These are phyloP conservation scores for Remersonia thermophila DNA, from an alignment of 2,329 filamentous ascomycete species.

Conservation along the genomic window DNA sequence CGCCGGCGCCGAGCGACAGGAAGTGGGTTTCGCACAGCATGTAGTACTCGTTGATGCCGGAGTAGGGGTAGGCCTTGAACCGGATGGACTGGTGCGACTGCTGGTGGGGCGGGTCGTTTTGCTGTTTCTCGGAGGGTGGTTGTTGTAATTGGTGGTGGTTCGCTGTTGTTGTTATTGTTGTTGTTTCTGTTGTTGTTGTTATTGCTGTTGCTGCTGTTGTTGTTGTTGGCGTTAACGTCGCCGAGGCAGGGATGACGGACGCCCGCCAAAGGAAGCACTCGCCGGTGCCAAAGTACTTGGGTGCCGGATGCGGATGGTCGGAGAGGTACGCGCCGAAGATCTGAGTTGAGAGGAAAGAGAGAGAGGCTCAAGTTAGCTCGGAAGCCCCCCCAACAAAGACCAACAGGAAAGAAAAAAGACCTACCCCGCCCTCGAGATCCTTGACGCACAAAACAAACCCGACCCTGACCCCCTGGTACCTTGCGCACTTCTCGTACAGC, in stretches of 20 bases:
- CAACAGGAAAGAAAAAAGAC: conserved; percentile 22
- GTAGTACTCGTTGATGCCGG: conserved; percentile 90
- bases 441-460: conserved; percentile 83
- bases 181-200: conserved; percentile 1
- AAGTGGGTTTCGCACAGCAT: conserved; percentile 83
- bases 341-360: conserved; percentile 22
- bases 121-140: conserved; percentile 2
- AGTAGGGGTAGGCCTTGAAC: conserved; percentile 96
- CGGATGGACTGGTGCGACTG: conserved; percentile 58
- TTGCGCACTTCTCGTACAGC: conserved; percentile 67
- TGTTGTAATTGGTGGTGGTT: conserved; percentile 2
- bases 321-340: conserved; percentile 91
- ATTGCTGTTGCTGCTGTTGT: no score
- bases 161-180: no score
- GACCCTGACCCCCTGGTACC: conserved; percentile 55
- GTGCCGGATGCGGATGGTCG: conserved; percentile 66
- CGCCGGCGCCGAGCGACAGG: conserved; percentile 74
- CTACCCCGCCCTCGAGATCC: conserved; percentile 62
- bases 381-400: not conserved
- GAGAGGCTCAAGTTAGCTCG: not conserved
- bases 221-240: no score
- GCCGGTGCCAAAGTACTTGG: conserved; percentile 89
- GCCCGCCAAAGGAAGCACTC: conserved; percentile 91
- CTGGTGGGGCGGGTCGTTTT: no score
- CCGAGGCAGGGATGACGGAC: conserved; percentile 35